These are phyloP conservation scores for Paramecium tetraurelia DNA, from an alignment of 73 alveolate genomes.

Conservation along the genomic window DNA sequence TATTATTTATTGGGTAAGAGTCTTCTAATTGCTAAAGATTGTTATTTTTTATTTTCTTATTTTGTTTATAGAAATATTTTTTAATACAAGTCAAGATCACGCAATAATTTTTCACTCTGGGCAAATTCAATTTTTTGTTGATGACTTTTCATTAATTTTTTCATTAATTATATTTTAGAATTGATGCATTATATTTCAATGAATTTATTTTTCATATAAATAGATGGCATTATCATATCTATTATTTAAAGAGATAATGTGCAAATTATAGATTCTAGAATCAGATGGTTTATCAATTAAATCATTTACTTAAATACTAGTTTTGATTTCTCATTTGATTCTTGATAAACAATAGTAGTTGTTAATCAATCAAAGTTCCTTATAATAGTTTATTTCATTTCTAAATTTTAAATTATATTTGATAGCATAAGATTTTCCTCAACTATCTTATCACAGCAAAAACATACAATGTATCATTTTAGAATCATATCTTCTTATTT, in stretches of 20 bases:
- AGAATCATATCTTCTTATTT: slow-evolving; percentile 48
- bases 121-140: not conserved
- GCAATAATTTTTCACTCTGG: not conserved
- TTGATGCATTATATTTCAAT: not conserved
- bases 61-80: not conserved
- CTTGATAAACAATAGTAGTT: no score
- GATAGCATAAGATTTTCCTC: slow-evolving; percentile 69
- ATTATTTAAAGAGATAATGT: no score
- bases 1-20: not conserved
- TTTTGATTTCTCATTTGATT: no score
- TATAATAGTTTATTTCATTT: slow-evolving; percentile 74
- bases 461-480: slow-evolving; percentile 44
- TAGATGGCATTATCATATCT: not conserved
- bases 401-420: slow-evolving; percentile 19
- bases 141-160: not conserved
- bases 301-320: no score
- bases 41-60: not conserved
- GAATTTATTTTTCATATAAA: not conserved
- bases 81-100: slow-evolving; percentile 6
- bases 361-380: slow-evolving; percentile 86
- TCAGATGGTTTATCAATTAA: no score
- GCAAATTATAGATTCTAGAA: no score
- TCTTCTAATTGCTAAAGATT: not conserved
- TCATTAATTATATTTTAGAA: not conserved
- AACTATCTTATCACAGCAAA: slow-evolving; percentile 63